Evolutionary conservation across 352 stramenopile species (phyloP), one percentile per base, ranked within the genome.

Genomic region (Pythium aquatile): DNA sequence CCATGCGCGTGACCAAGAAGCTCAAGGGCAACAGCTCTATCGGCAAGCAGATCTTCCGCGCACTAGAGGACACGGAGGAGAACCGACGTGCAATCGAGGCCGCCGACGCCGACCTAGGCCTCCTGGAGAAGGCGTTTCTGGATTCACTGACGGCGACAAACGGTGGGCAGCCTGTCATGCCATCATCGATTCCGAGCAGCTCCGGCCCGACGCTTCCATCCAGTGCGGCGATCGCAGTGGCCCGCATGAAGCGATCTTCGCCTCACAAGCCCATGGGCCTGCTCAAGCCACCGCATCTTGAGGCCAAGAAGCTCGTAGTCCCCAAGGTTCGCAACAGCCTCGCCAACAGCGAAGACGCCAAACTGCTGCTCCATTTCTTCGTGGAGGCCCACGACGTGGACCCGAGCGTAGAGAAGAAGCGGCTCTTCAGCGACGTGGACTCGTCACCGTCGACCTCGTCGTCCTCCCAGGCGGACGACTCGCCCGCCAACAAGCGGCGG

Each of bases 1-100:
- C 87, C 9, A 96, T 96, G 87, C 83, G 87, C 44, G 85, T 96
- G 58, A 94, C 87, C 29, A 96, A 96, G 65, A 96, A 96, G 68
- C 78, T 96, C 68, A 96, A 93, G 65, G 85, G 85, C 57, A 92
- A 94, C 65, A 91, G 79, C 68, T 94, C 84, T 37, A 93, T 95
- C 68, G 87, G 87, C 26, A 96, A 96, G 60, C 85, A 96, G 69
- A 92, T 96, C 57, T 96, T 94, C 61, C 83, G 87, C 30, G 74
- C 83, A 54, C 77, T 93, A 5, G 86, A 92, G 56, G 77, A 81
- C 68, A 88, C 72, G 10, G 68, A 76, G 1, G 74, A 83, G 39
- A 93, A 87, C 49, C 74, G 73, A 10, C 58, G 69, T 16, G 76
- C 78, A 14, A 91, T 93, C 58, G 63, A 71, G 30, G 72, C 71